Evolutionary conservation across 2,329 filamentous ascomycete genomes (phyloP).

Genomic region (Podosphaera fusca): DNA sequence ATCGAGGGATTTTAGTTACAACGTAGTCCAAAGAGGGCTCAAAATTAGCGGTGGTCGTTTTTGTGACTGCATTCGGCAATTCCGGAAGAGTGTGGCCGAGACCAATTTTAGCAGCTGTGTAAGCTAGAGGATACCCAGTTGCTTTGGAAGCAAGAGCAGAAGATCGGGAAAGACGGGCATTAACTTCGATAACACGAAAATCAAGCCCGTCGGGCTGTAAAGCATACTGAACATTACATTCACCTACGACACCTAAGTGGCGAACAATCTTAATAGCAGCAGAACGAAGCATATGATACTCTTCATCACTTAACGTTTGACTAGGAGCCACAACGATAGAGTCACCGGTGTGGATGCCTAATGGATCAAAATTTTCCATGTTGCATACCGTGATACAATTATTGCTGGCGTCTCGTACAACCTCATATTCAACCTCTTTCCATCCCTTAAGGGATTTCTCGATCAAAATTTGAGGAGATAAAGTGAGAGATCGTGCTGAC

Average conservation of each 20-base stretch:
- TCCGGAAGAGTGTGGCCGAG: constrained; percentile 87
- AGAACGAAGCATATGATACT: constrained; percentile 97
- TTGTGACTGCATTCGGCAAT: constrained; percentile 91
- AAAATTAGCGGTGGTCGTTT: constrained; percentile 97
- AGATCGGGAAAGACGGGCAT: constrained; percentile 90
- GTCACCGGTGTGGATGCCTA: constrained; percentile 95
- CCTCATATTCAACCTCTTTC: constrained; percentile 98
- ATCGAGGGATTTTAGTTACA: constrained; percentile 94
- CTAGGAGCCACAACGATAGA: constrained; percentile 94
- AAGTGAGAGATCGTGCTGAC: constrained; percentile 73
- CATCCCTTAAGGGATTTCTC: constrained; percentile 98
- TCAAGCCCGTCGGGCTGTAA: constrained; percentile 90
- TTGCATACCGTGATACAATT: constrained; percentile 99
- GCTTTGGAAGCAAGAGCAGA: constrained; percentile 95
- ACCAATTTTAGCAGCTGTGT: constrained; percentile 95
- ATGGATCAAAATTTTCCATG: constrained; percentile 96
- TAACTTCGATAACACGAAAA: constrained; percentile 97
- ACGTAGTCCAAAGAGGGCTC: constrained; percentile 95
- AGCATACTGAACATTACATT: constrained; percentile 97
- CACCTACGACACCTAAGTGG: constrained; percentile 87
- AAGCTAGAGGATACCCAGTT: constrained; percentile 89
- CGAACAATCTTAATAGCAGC: constrained; percentile 97
- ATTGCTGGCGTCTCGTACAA: constrained; percentile 87
- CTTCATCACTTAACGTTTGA: constrained; percentile 92
- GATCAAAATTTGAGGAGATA: constrained; percentile 88